Evolutionary conservation across 2,329 filamentous ascomycete genomes (phyloP).

Genomic region (Epichloe elymi): DNA sequence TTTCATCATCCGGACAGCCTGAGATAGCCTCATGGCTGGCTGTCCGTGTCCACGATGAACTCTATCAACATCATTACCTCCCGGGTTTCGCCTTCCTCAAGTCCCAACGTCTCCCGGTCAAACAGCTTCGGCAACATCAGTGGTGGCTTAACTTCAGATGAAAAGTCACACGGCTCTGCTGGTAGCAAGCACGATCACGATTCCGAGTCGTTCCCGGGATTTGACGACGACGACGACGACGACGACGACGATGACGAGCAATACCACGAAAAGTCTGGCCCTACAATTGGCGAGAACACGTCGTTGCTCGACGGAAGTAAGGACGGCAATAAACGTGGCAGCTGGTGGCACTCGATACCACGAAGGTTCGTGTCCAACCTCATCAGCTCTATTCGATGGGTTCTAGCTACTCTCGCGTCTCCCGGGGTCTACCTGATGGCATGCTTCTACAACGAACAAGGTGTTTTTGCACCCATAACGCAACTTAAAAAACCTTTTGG

Average conservation of each 20-base stretch:
- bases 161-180: constrained; percentile 21
- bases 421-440: constrained; percentile 74
- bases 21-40: constrained; percentile 37
- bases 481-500: constrained; percentile 59
- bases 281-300: constrained; percentile 45
- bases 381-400: constrained; percentile 62
- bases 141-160: constrained; percentile 31
- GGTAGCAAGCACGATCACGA: constrained; percentile 22
- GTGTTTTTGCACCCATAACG: constrained; percentile 63
- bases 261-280: constrained; percentile 22
- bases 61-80: constrained; percentile 88
- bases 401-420: constrained; percentile 64
- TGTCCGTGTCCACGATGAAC: constrained; percentile 64
- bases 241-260: constrained; percentile 25
- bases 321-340: constrained; percentile 23
- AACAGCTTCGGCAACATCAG: constrained; percentile 46
- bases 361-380: constrained; percentile 59
- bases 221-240: constrained; percentile 24
- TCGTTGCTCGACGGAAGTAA: constrained; percentile 37
- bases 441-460: constrained; percentile 70
- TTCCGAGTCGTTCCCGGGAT: constrained; percentile 23
- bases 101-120: constrained; percentile 42
- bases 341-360: constrained; percentile 45
- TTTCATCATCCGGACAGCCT: constrained; percentile 1
- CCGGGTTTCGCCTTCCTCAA: constrained; percentile 55